These are phyloP conservation scores for Penicillium macrosclerotiorum DNA, from an alignment of 495 filamentous ascomycete genomes.

Conservation along the genomic window DNA sequence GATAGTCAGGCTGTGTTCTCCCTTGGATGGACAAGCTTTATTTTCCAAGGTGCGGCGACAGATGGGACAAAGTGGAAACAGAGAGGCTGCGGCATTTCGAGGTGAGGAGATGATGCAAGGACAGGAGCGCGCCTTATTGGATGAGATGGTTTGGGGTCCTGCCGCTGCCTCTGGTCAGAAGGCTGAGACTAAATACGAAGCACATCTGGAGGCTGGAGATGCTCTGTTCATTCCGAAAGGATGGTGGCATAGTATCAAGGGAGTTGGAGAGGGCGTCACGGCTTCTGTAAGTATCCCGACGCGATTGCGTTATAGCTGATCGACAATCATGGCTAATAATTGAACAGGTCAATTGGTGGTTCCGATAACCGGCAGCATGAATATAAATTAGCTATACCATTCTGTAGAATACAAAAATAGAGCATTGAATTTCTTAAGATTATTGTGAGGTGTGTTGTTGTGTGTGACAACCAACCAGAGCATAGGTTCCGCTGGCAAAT, in stretches of 20 bases:
- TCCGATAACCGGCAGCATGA: constrained; percentile 50
- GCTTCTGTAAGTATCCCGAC: constrained; percentile 55
- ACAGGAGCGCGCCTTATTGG: constrained; percentile 60
- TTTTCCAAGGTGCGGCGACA: constrained; percentile 55
- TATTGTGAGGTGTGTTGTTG: not conserved
- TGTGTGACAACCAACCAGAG: not conserved
- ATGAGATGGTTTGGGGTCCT: constrained; percentile 68
- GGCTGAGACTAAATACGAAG: constrained; percentile 50
- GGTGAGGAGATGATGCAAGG: constrained; percentile 95
- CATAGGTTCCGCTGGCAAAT: constrained; percentile 12
- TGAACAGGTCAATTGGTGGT: constrained; percentile 88
- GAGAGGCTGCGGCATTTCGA: constrained; percentile 56
- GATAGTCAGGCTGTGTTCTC: constrained; percentile 64
- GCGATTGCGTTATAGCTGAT: no score
- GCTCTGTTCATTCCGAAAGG: constrained; percentile 83
- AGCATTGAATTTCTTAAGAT: no score
- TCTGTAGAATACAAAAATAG: not conserved
- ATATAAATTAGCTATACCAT: not conserved
- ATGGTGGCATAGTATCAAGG: constrained; percentile 95
- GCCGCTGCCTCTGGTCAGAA: constrained; percentile 14
- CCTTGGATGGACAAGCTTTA: constrained; percentile 55
- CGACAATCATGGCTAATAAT: constrained; percentile 23
- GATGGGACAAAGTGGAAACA: constrained; percentile 39
- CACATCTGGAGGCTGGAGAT: constrained; percentile 62
- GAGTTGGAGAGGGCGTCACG: constrained; percentile 61